Evolutionary conservation across 257 asterid species (phyloP).

Genomic region (Euphrasia confusa): DNA sequence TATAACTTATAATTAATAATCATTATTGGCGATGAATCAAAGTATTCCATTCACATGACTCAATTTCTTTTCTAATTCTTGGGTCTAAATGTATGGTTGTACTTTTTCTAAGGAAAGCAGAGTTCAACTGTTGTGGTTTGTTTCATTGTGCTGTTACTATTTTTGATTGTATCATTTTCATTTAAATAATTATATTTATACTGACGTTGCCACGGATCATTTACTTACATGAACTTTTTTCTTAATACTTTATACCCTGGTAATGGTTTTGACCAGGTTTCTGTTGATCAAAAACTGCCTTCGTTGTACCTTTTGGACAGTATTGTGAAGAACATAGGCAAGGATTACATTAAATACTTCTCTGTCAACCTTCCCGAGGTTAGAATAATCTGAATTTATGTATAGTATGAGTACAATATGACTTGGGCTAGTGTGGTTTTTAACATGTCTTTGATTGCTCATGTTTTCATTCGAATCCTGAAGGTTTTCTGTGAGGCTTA

Average conservation of each 20-base stretch:
- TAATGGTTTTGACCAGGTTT: constrained; percentile 47
- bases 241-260: constrained; percentile 19
- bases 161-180: constrained; percentile 4
- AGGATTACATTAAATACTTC: constrained; percentile 65
- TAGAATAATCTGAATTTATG: constrained; percentile 27
- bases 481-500: constrained; percentile 58
- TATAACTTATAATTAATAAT: not conserved
- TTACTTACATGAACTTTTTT: too few relatives aligned
- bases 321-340: constrained; percentile 91
- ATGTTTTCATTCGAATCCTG: constrained; percentile 16
- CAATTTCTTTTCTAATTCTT: not conserved
- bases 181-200: constrained; percentile 31
- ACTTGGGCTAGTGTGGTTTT: constrained; percentile 17
- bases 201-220: constrained; percentile 75
- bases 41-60: not conserved
- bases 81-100: not conserved
- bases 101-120: not conserved
- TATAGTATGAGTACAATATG: constrained; percentile 7
- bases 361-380: constrained; percentile 84
- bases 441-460: constrained; percentile 19
- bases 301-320: constrained; percentile 93
- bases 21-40: not conserved
- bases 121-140: not conserved
- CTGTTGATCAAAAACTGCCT: constrained; percentile 83
- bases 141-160: not conserved